These are phyloP conservation scores for Arxiozyma slooffiae DNA, from an alignment of 1,139 yeast species.

Conservation along the genomic window DNA sequence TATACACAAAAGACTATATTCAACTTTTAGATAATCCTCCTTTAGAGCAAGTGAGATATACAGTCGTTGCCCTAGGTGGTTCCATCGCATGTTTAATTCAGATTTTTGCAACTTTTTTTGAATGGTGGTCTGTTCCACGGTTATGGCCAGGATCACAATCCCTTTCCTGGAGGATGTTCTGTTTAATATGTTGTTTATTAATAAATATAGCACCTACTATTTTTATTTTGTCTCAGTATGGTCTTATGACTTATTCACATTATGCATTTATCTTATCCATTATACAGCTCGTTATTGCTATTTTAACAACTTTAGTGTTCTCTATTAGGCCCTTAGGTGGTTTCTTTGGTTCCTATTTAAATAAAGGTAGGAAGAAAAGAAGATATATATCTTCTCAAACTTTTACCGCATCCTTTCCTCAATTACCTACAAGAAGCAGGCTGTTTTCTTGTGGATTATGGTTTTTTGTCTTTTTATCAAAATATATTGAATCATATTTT, in stretches of 20 bases:
- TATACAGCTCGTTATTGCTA: conserved; percentile 50
- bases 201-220: conserved; percentile 54
- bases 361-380: conserved; percentile 29
- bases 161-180: conserved; percentile 37
- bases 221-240: conserved; percentile 47
- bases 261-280: conserved; percentile 46
- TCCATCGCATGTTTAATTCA: conserved; percentile 56
- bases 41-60: conserved; percentile 47
- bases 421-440: conserved; percentile 41
- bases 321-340: conserved; percentile 51
- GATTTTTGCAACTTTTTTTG: conserved; percentile 52
- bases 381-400: conserved; percentile 37
- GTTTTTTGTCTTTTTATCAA: conserved; percentile 59
- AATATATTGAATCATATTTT: conserved; percentile 71
- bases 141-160: conserved; percentile 58
- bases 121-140: conserved; percentile 57
- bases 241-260: conserved; percentile 41
- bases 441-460: conserved; percentile 56
- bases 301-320: conserved; percentile 51
- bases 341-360: conserved; percentile 38
- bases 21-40: conserved; percentile 57
- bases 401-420: conserved; percentile 49
- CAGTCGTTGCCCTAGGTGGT: conserved; percentile 67
- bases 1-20: conserved; percentile 55
- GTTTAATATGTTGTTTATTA: conserved; percentile 37